A percentile compares a stretch with the other conserved stretches of the same genome.
Evolutionary conservation across 2,329 filamentous ascomycete genomes (phyloP).

Genomic region (Alternaria triticimaculans): DNA sequence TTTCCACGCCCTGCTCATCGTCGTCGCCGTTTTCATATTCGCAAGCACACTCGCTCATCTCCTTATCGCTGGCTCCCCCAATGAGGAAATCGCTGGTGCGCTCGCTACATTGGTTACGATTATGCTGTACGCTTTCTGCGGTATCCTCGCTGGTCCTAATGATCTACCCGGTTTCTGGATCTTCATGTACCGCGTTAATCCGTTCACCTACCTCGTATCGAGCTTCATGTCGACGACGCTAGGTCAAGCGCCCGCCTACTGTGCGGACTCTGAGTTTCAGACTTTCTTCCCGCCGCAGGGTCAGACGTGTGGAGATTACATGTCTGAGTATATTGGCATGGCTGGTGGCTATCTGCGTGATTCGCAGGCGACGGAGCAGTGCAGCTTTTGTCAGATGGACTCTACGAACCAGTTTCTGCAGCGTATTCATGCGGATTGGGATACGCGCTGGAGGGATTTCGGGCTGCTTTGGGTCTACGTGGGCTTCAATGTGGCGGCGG

Average conservation of each 20-base stretch:
- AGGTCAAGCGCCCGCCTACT: slow-evolving; percentile 56
- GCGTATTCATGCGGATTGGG: slow-evolving; percentile 50
- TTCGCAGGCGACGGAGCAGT: slow-evolving; percentile 48
- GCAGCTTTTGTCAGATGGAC: slow-evolving; percentile 57
- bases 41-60: slow-evolving; percentile 74
- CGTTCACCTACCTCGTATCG: slow-evolving; percentile 70
- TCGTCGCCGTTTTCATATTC: slow-evolving; percentile 68
- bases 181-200: slow-evolving; percentile 75
- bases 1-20: slow-evolving; percentile 70
- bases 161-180: slow-evolving; percentile 75
- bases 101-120: slow-evolving; percentile 66
- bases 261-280: slow-evolving; percentile 51
- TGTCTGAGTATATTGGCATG: slow-evolving; percentile 50
- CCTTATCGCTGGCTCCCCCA: slow-evolving; percentile 72
- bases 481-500: slow-evolving; percentile 57
- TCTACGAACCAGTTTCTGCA: slow-evolving; percentile 57
- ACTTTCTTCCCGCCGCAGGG: slow-evolving; percentile 48
- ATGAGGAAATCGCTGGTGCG: slow-evolving; percentile 70
- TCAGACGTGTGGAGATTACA: slow-evolving; percentile 53
- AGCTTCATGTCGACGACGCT: slow-evolving; percentile 62
- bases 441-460: slow-evolving; percentile 66
- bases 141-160: slow-evolving; percentile 66
- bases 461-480: slow-evolving; percentile 60
- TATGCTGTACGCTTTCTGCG: slow-evolving; percentile 53
- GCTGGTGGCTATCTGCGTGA: slow-evolving; percentile 54